These are phyloP conservation scores for Moniliophthora roreri DNA, from an alignment of 1,284 basidiomycete species.

Conservation along the genomic window DNA sequence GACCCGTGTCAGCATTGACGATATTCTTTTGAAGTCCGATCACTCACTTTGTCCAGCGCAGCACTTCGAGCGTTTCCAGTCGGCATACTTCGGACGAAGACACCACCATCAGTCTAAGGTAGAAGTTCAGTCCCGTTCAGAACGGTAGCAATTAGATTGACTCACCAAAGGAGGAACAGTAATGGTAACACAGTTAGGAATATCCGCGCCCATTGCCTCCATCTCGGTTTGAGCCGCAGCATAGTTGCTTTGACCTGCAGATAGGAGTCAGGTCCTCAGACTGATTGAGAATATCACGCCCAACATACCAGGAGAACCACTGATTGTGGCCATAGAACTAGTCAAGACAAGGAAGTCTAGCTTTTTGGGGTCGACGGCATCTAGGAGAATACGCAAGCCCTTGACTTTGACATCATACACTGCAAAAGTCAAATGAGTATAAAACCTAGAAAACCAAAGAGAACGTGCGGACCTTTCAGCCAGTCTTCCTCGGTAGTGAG, in stretches of 20 bases:
- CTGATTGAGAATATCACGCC: too few relatives aligned
- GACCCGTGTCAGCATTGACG: too few relatives aligned
- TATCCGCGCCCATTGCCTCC: conserved; percentile 1
- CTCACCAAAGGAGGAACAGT: conserved; percentile 2
- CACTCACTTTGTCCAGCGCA: background rate
- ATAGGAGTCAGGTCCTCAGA: too few relatives aligned
- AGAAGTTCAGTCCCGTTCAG: background rate
- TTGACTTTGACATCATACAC: conserved; percentile 1
- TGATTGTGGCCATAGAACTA: conserved; percentile 1
- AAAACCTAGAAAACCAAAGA: background rate
- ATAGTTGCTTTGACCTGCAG: background rate
- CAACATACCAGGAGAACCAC: background rate
- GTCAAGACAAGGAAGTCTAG: conserved; percentile 4
- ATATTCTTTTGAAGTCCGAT: too few relatives aligned
- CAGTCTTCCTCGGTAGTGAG: conserved; percentile 15
- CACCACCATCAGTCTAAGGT: background rate
- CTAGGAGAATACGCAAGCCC: background rate
- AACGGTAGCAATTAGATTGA: background rate
- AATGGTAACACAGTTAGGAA: conserved; percentile 1
- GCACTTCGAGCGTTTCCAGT: conserved; percentile 2
- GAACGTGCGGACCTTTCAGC: conserved; percentile 13
- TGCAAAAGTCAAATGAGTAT: background rate
- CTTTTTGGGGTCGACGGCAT: conserved; percentile 3
- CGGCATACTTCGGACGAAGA: conserved; percentile 2
- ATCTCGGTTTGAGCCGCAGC: conserved; percentile 2